Conservation (phyloP, 1,284 basidiomycete genomes). For the Anthracocystis setariae region DNA sequence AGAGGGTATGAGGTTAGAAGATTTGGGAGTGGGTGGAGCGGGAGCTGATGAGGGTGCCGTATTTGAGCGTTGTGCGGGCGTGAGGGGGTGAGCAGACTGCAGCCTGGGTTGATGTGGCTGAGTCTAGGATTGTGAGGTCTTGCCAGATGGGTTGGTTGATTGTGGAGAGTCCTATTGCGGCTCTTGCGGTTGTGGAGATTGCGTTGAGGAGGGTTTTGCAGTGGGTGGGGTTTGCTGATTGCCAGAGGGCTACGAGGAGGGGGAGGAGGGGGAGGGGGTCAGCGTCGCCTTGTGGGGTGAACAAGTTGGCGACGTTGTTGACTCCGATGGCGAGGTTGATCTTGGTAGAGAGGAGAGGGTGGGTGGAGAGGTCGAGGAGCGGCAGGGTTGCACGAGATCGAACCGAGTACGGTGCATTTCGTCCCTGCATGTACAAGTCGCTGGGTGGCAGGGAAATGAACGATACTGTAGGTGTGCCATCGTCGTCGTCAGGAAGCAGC, state of each 20-base stretch:
- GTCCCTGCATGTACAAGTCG: constrained; percentile 53
- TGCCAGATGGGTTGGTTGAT: not conserved
- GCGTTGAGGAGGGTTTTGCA: constrained; percentile 17
- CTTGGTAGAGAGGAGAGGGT: not conserved
- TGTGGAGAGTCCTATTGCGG: constrained; percentile 4
- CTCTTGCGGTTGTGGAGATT: constrained; percentile 4
- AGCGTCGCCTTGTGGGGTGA: constrained; percentile 51
- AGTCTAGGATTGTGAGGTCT: constrained; percentile 21
- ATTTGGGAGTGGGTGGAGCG: constrained; percentile 7
- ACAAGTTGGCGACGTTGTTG: constrained; percentile 52
- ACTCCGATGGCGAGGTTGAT: constrained; percentile 31
- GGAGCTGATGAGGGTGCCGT: constrained; percentile 7
- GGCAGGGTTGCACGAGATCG: constrained; percentile 35
- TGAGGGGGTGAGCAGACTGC: constrained; percentile 19
- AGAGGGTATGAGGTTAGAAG: too few relatives aligned
- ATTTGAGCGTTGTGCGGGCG: constrained; percentile 18
- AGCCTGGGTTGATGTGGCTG: constrained; percentile 6
- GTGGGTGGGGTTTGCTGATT: constrained; percentile 22
- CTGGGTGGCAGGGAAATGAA: constrained; percentile 34
- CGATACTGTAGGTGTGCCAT: constrained; percentile 1
- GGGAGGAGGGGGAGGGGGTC: constrained; percentile 48
- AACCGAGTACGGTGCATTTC: constrained; percentile 16
- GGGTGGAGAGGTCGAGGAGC: constrained; percentile 10
- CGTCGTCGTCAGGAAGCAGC: not conserved
- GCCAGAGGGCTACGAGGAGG: constrained; percentile 40